These are phyloP conservation scores for Thraustotheca clavata DNA, from an alignment of 352 stramenopile genomes.

Conservation along the genomic window DNA sequence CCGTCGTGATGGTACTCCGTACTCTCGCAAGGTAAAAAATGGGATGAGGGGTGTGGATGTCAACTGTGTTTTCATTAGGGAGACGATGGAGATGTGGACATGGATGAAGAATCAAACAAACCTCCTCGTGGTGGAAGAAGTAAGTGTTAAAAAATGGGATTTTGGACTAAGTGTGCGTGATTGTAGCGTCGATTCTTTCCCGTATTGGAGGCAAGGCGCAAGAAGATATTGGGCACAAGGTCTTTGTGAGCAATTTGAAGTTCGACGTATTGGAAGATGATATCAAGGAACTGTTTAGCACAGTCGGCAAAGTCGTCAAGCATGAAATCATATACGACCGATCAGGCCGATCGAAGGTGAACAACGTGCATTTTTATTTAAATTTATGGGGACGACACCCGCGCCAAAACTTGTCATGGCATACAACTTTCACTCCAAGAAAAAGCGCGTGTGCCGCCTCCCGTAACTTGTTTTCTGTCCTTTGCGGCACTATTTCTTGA, in stretches of 20 bases:
- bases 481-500: background rate
- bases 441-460: background rate
- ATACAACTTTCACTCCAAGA: background rate
- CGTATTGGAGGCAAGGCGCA: constrained; percentile 43
- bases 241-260: constrained; percentile 78
- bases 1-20: constrained; percentile 47
- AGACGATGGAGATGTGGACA: constrained; percentile 13
- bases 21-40: constrained; percentile 30
- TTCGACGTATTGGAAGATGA: constrained; percentile 79
- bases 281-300: constrained; percentile 68
- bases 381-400: constrained; percentile 1
- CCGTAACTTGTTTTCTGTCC: too few relatives aligned
- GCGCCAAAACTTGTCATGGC: background rate
- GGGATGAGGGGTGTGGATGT: background rate
- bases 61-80: too few relatives aligned
- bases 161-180: background rate
- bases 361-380: background rate
- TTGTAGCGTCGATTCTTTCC: constrained; percentile 48
- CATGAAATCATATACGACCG: constrained; percentile 77
- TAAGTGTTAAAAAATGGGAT: constrained; percentile 20
- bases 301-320: constrained; percentile 65
- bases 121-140: constrained; percentile 2
- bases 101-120: constrained; percentile 7
- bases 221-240: constrained; percentile 45
- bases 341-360: constrained; percentile 61